A percentile compares a stretch with the other conserved stretches of the same genome.
Conservation (phyloP, 495 filamentous ascomycete genomes). For the Penicillium canariense region DNA sequence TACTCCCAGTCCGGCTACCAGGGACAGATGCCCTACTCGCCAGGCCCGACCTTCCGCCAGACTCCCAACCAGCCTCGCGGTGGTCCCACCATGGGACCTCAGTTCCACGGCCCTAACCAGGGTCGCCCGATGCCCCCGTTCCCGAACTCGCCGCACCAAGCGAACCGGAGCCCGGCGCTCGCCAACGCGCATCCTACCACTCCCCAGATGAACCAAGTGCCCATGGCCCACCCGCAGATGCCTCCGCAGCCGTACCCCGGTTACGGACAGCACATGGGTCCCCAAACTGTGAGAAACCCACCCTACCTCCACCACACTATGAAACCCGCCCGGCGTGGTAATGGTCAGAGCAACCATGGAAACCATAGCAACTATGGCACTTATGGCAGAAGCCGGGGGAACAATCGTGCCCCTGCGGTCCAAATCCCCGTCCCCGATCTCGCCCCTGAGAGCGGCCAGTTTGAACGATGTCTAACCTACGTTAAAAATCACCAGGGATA, state of each 20-base stretch:
- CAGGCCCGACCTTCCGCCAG: slow-evolving; percentile 56
- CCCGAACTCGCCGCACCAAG: slow-evolving; percentile 65
- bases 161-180: slow-evolving; percentile 70
- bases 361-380: not conserved
- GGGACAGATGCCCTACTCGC: slow-evolving; percentile 67
- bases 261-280: slow-evolving; percentile 60
- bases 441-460: slow-evolving; percentile 65
- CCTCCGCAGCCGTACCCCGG: slow-evolving; percentile 52
- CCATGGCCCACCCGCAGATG: slow-evolving; percentile 57
- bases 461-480: slow-evolving; percentile 72
- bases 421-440: slow-evolving; percentile 46
- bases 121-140: slow-evolving; percentile 54
- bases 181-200: slow-evolving; percentile 65
- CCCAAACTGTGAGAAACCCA: slow-evolving; percentile 65
- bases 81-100: slow-evolving; percentile 58
- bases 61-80: slow-evolving; percentile 62
- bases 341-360: slow-evolving; percentile 1
- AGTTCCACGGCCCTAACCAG: slow-evolving; percentile 58
- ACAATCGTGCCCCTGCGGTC: not conserved
- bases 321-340: slow-evolving; percentile 30
- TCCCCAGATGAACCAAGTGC: slow-evolving; percentile 63
- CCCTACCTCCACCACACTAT: slow-evolving; percentile 18
- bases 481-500: slow-evolving; percentile 56
- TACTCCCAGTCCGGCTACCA: slow-evolving; percentile 58
- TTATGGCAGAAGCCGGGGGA: not conserved